phyloP scores from a whole-genome alignment of 2,329 filamentous ascomycete species.

The Penicillium sp. region DNA sequence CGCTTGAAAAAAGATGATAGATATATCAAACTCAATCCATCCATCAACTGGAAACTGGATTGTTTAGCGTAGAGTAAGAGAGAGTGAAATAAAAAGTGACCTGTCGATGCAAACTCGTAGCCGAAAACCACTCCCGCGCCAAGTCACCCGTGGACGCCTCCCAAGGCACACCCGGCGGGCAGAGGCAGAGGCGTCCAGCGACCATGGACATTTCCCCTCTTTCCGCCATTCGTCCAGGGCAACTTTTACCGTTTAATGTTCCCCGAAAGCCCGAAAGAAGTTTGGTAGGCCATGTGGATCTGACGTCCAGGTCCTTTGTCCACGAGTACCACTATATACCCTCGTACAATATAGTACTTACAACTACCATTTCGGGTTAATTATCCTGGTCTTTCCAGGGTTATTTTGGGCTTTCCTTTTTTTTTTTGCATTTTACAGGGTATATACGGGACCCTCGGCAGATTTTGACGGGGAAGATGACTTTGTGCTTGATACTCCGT shows the following conservation, averaged over 20 bases:
- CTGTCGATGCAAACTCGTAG: not conserved
- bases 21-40: not conserved
- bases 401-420: too few species aligned
- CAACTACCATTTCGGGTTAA: not conserved
- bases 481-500: not conserved
- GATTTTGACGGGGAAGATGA: not conserved
- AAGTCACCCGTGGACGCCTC: not conserved
- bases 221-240: not conserved
- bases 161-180: conserved; percentile 1
- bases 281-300: conserved; percentile 8
- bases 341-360: not conserved
- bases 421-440: not conserved
- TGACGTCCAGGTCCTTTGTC: conserved; percentile 1
- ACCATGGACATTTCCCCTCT: not conserved
- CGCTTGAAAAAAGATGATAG: not conserved
- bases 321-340: not conserved
- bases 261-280: conserved; percentile 1
- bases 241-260: conserved; percentile 1
- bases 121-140: not conserved
- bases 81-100: not conserved
- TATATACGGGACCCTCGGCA: not conserved
- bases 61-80: not conserved
- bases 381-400: too few species aligned
- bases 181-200: not conserved
- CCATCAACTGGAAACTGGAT: not conserved